Evolutionary conservation across 352 stramenopile genomes (phyloP), one percentile per base, ranked within the genome.

Genomic region (Phytophthora hybrid): DNA sequence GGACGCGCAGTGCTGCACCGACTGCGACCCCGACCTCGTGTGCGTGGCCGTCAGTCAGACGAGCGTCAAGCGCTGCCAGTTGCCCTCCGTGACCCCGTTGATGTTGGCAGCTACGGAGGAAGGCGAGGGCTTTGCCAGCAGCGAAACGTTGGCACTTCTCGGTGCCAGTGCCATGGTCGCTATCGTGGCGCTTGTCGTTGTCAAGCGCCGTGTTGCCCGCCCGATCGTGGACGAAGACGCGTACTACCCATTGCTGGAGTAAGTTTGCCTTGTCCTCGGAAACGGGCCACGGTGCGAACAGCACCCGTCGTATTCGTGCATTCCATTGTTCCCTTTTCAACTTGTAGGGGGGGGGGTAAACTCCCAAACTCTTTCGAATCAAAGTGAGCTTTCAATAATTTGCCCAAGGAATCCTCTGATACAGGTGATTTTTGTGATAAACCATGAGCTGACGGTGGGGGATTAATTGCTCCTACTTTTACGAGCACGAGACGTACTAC

Each of bases 241-340:
- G 29, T 89, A 90, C 71, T 88, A 90, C 56, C 79, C 84, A 13
- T 67, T 92, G 41, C 68, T 92, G 31, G 69, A 84, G 66, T 92
- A 84, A 52, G 34, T n/a, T 16, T 44, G 11, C 1, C 9, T 14
- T 44, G 37, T 44, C 11, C 8, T 31, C 29, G 4, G 29, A 5
- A 31, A 31, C 29, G 5, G 37, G 11, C 11, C 37, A 16, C 37
- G 37, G 37, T n/a, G 14, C 37, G 2, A 44, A 13, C 37, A 18
- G n/a, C 37, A n/a, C 7, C 37, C 13, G 37, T 46, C 13, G 14
- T 46, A 3, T 46, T 14, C 37, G 11, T n/a, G 37, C 13, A 46
- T 46, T n/a, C 29, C 29, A 31, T 31, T 46, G 16, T 14, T n/a
- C 37, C 11, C 4, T 46, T 46, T 44, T 44, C 8, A 31, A 31